phyloP scores from a whole-genome alignment of 2,329 filamentous ascomycete genomes.

The Neonectria faginata region DNA sequence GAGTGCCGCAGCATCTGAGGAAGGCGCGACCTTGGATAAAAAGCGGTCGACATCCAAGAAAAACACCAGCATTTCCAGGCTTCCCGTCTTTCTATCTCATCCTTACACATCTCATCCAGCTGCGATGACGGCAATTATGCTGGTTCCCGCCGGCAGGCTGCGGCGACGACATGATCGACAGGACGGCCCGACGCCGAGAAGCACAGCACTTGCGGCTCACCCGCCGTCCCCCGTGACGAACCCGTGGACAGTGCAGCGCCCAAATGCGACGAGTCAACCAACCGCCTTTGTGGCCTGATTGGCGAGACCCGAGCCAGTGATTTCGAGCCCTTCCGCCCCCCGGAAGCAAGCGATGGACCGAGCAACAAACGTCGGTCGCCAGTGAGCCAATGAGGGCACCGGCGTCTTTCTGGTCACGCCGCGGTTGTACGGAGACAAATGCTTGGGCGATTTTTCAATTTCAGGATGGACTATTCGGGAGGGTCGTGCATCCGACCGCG shows the following conservation, averaged over 20 bases:
- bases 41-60: conserved; percentile 24
- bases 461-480: conserved; percentile 30
- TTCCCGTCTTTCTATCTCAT: conserved; percentile 4
- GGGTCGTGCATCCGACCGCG: conserved; percentile 12
- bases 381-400: conserved; percentile 36
- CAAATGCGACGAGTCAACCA: conserved; percentile 42
- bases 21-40: conserved; percentile 39
- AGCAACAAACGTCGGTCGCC: conserved; percentile 30
- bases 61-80: not conserved
- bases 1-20: conserved; percentile 32
- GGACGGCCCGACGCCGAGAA: conserved; percentile 14
- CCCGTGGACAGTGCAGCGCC: conserved; percentile 44
- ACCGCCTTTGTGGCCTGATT: conserved; percentile 40
- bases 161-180: conserved; percentile 9
- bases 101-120: conserved; percentile 4
- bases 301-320: conserved; percentile 37
- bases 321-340: conserved; percentile 24
- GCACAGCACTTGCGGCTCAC: conserved; percentile 24
- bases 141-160: conserved; percentile 1
- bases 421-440: conserved; percentile 34
- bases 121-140: conserved; percentile 5
- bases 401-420: conserved; percentile 23
- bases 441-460: conserved; percentile 34
- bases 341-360: conserved; percentile 25
- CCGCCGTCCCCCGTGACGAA: conserved; percentile 38